phyloP scores from a whole-genome alignment of 2,329 filamentous ascomycete species.

The Calonectria hongkongensis region DNA sequence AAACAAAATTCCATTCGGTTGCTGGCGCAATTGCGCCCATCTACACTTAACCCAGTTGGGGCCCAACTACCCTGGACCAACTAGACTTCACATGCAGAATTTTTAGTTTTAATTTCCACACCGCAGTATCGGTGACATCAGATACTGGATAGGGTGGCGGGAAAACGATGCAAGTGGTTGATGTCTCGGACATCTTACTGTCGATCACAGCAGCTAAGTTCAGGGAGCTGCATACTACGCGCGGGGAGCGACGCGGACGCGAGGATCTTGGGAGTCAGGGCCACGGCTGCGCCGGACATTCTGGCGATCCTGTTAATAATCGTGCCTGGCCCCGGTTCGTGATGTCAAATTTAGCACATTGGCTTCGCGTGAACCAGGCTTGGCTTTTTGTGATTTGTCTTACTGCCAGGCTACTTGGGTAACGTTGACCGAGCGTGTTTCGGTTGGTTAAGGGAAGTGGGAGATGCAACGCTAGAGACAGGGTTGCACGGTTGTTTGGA shows the following conservation, averaged over 20 bases:
- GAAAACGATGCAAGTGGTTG: constrained; percentile 32
- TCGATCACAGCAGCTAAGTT: constrained; percentile 23
- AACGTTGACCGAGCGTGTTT: constrained; percentile 42
- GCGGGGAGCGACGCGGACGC: constrained; percentile 26
- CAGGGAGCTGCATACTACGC: constrained; percentile 7
- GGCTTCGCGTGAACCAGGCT: neutral
- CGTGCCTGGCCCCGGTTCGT: constrained; percentile 43
- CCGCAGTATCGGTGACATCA: constrained; percentile 40
- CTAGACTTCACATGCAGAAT: neutral
- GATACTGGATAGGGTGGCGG: neutral
- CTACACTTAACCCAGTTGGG: neutral
- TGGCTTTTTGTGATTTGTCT: constrained; percentile 31
- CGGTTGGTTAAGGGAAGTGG: constrained; percentile 24
- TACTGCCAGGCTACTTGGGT: constrained; percentile 32
- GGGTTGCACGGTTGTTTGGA: neutral
- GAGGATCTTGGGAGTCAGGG: constrained; percentile 39
- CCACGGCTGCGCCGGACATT: constrained; percentile 40
- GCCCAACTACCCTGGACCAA: constrained; percentile 28
- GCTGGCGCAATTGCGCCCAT: neutral
- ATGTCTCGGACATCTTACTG: constrained; percentile 41
- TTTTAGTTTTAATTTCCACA: constrained; percentile 26
- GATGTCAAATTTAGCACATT: constrained; percentile 55
- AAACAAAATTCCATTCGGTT: neutral
- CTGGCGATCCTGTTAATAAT: constrained; percentile 45
- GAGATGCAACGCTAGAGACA: constrained; percentile 25